Base-by-base conservation (phyloP, 148 eudicot species). In the Rhododendron molle region DNA sequence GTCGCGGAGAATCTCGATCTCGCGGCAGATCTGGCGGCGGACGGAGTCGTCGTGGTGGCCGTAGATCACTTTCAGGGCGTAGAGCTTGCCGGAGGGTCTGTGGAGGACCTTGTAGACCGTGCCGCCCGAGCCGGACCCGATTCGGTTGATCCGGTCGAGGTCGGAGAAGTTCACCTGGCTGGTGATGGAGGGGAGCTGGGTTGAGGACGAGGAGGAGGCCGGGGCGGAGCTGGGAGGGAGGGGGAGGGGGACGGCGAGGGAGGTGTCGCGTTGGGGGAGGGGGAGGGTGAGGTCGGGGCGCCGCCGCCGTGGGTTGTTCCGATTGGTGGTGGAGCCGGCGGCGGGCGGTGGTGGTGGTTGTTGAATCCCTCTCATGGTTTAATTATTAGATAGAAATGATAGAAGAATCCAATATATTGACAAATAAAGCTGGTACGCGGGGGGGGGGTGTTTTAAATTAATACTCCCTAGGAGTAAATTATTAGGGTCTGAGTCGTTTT, bases 101-200 rank as follows among this genome's bases (percentile, higher is more conserved):
- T 94, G 98, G 40, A 89, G 85, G 50, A 96, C 98, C 47, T 93
- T 93, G 91, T 96, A 96, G 38, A 96, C 97, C 0, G 98, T 94
- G 4, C 98, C 97, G 9, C 97, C 98, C 2, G 91, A 90, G 4
- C 98, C 98, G 40, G 93, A 90, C 0, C 98, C 98, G 87, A 96
- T 91, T 40, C 97, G 92, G 85, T 89, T 92, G 46, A 93, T 69
- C 32, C 91, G 88, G 40, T 93, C 95, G 1, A 96, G 90, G 47
- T 93, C 94, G 2, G 95, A 87, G 87, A 91, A 90, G 60, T 54
- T 54, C 0, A 50, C 2, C 47, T 83, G 87, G n/a, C 12, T 54
- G 60, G 65, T 76, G 40, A 76, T 76, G 76, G 56, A 56, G 9
- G 26, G 83, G 80, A 78, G 84, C 23, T 38, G 84, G 40, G 3